A percentile compares a stretch with the other conserved stretches of the same genome.
These are phyloP conservation scores for Wickerhamomyces pijperi DNA, from an alignment of 805 yeast genomes.

Conservation along the genomic window DNA sequence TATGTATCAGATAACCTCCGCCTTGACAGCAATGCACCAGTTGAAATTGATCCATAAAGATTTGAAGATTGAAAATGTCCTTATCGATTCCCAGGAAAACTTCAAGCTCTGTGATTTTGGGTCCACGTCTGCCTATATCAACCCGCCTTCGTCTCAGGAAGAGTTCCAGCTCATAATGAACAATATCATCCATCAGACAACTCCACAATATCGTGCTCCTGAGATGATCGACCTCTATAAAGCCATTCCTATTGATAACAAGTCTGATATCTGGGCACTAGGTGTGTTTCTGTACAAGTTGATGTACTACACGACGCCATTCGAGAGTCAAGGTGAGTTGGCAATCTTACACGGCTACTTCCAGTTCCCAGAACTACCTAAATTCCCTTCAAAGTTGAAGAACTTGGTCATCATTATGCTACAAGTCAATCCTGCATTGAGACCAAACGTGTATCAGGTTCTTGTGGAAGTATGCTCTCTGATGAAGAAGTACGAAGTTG, in stretches of 20 bases:
- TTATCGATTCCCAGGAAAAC: constrained; percentile 56
- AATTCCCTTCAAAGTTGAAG: constrained; percentile 59
- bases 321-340: constrained; percentile 72
- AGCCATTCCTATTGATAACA: constrained; percentile 79
- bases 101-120: constrained; percentile 94
- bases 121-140: constrained; percentile 59
- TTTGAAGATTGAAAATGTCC: constrained; percentile 87
- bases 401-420: constrained; percentile 69
- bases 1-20: constrained; percentile 71
- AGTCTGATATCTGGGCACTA: constrained; percentile 93
- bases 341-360: constrained; percentile 80
- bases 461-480: constrained; percentile 50
- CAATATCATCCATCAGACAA: constrained; percentile 82
- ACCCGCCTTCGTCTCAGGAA: constrained; percentile 65
- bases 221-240: constrained; percentile 89
- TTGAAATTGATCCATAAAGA: constrained; percentile 74
- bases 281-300: constrained; percentile 87
- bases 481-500: constrained; percentile 31
- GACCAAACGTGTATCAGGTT: constrained; percentile 87
- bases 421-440: constrained; percentile 66
- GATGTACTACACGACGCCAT: constrained; percentile 90
- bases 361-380: constrained; percentile 62
- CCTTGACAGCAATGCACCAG: constrained; percentile 78
- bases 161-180: constrained; percentile 71
- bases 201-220: constrained; percentile 92